Conservation (phyloP, 805 yeast genomes). For the Suhomyces xylopsoci region DNA sequence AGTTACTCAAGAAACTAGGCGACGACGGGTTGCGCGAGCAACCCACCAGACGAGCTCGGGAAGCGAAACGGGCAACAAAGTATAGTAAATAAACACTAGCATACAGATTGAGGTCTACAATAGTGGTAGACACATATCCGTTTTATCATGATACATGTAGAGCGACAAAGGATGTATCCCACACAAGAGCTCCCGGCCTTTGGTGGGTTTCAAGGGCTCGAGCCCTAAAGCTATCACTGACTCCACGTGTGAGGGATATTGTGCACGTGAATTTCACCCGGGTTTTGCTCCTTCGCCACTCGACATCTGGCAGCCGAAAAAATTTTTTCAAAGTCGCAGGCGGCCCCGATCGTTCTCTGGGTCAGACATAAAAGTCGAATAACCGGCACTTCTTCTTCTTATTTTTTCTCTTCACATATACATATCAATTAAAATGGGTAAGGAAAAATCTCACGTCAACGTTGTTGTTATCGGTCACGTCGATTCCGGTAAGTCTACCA, state of each 20-base stretch:
- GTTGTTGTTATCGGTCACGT: conserved; percentile 99
- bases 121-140: background rate
- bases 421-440: conserved; percentile 56
- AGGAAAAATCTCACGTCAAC: conserved; percentile 97
- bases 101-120: background rate
- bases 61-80: conserved; percentile 5
- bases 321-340: conserved; percentile 4
- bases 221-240: background rate
- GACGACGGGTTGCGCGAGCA: conserved; percentile 8
- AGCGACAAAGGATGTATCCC: background rate
- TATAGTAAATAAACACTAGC: conserved; percentile 1
- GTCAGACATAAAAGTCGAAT: conserved; percentile 3
- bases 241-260: background rate
- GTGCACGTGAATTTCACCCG: background rate
- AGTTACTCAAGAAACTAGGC: conserved; percentile 16
- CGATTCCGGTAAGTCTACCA: conserved; percentile 95
- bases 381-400: conserved; percentile 9
- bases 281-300: background rate
- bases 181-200: background rate
- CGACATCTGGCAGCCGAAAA: background rate
- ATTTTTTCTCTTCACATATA: conserved; percentile 8
- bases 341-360: conserved; percentile 3
- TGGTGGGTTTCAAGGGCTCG: background rate
- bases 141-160: background rate
- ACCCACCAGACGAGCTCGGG: conserved; percentile 5